Evolutionary conservation across 352 stramenopile genomes (phyloP), one percentile per base, ranked within the genome.

Genomic region (Phytophthora agathidicida): DNA sequence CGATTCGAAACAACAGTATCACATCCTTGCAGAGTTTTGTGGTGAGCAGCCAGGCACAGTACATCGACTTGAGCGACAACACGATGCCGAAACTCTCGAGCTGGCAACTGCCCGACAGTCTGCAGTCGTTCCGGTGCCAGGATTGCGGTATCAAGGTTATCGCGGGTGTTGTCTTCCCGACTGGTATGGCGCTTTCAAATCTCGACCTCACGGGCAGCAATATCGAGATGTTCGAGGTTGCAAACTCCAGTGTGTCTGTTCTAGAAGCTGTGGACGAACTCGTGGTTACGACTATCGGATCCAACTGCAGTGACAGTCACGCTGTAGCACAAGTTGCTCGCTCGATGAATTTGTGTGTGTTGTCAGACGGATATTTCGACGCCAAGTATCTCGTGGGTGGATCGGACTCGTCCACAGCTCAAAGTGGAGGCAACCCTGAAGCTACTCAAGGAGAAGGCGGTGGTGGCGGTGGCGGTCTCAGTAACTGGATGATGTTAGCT

Each of bases 401-500:
- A n/a, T 47, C 60, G 3, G 32, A 51, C 2, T 53, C 51, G 1
- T 54, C 39, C 13, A 60, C 37, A n/a, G 14, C 32, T 28, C 42
- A 48, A 37, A 59, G 28, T 45, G n/a, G 10, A 11, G 35, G 17
- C 17, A 58, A 44, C 4, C 44, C 35, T 28, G 42, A 16, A 17
- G 37, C 11, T 23, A 20, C 16, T 11, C 23, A 14, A 28, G 38
- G 14, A 1, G 42, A 35, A 26, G 54, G 20, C 8, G 36, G 35
- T 19, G 45, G 31, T 3, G 48, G 44, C 1, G 38, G 48, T 10
- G 37, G 53, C 10, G 54, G 53, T 42, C 49, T 77, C 30, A 77
- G 62, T 19, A 74, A 74, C 27, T 77, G 68, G 68, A 77, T 77
- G 68, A 67, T 74, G 54, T 17, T 77, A 36, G 68, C 68, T 9